Conservation (phyloP, 768 basidiomycete species). For the Panaeolus papilionaceus region DNA sequence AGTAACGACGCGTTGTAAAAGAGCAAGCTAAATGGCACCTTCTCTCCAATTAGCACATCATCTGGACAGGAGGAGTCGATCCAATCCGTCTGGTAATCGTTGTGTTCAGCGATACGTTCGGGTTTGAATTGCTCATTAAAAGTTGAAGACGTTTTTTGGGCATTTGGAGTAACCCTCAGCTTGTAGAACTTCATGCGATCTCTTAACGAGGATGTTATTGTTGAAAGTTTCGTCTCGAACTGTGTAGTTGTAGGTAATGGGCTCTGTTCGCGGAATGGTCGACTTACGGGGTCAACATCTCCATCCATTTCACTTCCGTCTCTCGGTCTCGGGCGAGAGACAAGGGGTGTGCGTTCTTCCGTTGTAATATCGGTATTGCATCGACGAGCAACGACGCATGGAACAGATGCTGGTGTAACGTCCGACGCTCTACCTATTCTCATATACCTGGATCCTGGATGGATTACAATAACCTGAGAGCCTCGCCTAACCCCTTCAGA, state of each 20-base stretch:
- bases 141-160: slow-evolving; percentile 69
- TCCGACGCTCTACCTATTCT: slow-evolving; percentile 82
- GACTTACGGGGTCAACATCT: slow-evolving; percentile 65
- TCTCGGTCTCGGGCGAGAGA: slow-evolving; percentile 60
- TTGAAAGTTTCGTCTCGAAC: slow-evolving; percentile 81
- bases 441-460: slow-evolving; percentile 76
- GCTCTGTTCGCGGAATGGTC: neutral
- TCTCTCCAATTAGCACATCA: slow-evolving; percentile 72
- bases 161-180: slow-evolving; percentile 74
- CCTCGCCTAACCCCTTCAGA: slow-evolving; percentile 60
- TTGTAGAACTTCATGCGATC: slow-evolving; percentile 90
- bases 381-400: slow-evolving; percentile 77
- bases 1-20: slow-evolving; percentile 5
- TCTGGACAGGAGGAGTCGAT: slow-evolving; percentile 58
- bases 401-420: slow-evolving; percentile 70
- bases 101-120: slow-evolving; percentile 83
- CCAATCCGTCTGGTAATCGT: slow-evolving; percentile 90
- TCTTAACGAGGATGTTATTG: slow-evolving; percentile 72
- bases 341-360: slow-evolving; percentile 51
- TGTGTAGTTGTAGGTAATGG: slow-evolving; percentile 31
- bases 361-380: slow-evolving; percentile 50
- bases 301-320: slow-evolving; percentile 23
- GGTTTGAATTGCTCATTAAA: slow-evolving; percentile 88
- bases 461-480: slow-evolving; percentile 79
- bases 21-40: slow-evolving; percentile 44